A percentile compares a stretch with the other conserved stretches of the same genome.
Evolutionary conservation across 305 asterid genomes (phyloP).

Genomic region (Solanum hybrid): DNA sequence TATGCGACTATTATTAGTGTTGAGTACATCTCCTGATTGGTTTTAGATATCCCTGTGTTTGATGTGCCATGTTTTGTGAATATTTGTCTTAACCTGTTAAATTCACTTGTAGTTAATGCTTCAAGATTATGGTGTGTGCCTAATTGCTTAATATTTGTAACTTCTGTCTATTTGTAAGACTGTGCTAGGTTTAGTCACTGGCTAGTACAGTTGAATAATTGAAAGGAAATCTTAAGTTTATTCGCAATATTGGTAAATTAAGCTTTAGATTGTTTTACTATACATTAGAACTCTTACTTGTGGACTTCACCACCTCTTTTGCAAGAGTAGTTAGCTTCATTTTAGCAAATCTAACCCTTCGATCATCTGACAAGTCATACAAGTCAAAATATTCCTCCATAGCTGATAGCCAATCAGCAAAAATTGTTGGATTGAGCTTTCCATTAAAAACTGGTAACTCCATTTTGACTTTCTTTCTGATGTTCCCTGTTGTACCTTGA

Average conservation of each 20-base stretch:
- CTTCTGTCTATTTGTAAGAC: not conserved
- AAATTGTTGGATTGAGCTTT: slow-evolving; percentile 5
- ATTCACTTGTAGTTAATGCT: not conserved
- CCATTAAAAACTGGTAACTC: slow-evolving; percentile 3
- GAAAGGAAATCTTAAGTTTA: not conserved
- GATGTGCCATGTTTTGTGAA: not conserved
- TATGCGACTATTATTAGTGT: not conserved
- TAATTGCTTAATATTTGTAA: not conserved
- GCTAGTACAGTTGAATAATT: not conserved
- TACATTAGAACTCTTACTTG: not conserved
- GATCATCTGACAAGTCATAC: slow-evolving; percentile 1
- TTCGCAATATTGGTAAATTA: not conserved
- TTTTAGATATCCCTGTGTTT: not conserved
- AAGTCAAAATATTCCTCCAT: not conserved
- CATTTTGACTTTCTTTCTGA: not conserved
- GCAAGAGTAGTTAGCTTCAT: not conserved
- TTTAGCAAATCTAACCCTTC: not conserved
- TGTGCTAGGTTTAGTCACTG: not conserved
- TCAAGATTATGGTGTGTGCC: not conserved
- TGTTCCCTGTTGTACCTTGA: not conserved
- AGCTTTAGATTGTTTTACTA: not conserved
- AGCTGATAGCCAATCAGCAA: slow-evolving; percentile 4
- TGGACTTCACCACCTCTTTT: slow-evolving; percentile 9
- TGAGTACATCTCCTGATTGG: not conserved
- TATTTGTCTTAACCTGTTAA: not conserved